Evolutionary conservation across 768 basidiomycete species (phyloP), one percentile per base, ranked within the genome.

Genomic region (Leccinum rimulosum): DNA sequence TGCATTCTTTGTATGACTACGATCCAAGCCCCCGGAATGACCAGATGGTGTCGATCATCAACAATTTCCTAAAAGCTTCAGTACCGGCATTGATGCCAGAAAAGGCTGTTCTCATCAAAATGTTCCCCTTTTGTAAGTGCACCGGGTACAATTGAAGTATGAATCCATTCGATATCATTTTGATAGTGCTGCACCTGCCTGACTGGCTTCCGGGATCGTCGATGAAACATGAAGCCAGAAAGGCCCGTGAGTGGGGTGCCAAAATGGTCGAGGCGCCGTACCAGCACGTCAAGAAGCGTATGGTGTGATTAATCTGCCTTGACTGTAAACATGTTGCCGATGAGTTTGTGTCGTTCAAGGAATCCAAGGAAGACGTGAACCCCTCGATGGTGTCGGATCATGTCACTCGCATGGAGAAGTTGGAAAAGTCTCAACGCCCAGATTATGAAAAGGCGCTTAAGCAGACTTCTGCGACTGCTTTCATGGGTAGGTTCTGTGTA

Each of bases 171-270:
- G 17, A 60, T 11, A 8, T 51, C 3, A 0, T 6, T 45, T 48
- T 11, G 36, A 14, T 38, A 73, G 71, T 73, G 50, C 52, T 70
- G 38, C 54, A 68, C 40, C 10, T 72, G 3, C 73, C 73, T 2
- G 63, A 68, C 8, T 73, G 67, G 68, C 47, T 70, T 5, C 69
- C 69, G 7, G 60, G 61, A 12, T 57, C 62, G 17, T 47, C 50
- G 25, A 54, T 67, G 15, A 58, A 67, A 57, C 58, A 27, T 25
- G 58, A 57, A 38, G 63, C 66, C 11, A 61, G 35, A 55, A 15
- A 15, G 9, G 45, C 63, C 2, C 57, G 50, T 2, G 57, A 67
- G 33, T 52, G 15, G 49, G 55, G 58, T 5, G 22, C 12, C 43
- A 57, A 48, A 43, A 55, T 58, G 63, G 54, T 62, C 3, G 66